Conservation (phyloP, 2,329 filamentous ascomycete genomes). For the Coniochaeta ligniaria region DNA sequence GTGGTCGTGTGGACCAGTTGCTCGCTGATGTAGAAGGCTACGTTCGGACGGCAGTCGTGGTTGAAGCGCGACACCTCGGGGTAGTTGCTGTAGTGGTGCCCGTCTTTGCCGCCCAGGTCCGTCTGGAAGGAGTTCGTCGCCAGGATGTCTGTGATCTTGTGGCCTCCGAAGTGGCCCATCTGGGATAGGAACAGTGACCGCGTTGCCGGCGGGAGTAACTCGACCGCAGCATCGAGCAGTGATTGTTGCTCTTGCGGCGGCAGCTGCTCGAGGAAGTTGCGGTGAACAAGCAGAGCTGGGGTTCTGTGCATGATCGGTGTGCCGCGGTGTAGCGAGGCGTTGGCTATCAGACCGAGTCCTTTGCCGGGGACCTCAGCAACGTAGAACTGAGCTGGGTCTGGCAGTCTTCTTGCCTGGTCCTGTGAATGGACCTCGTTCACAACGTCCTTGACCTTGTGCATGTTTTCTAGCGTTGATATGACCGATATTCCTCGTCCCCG, state of each 20-base stretch:
- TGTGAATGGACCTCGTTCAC: constrained; percentile 3
- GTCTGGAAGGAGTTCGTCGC: constrained; percentile 22
- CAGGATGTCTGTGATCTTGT: constrained; percentile 17
- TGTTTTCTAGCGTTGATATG: not conserved
- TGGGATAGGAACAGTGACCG: constrained; percentile 14
- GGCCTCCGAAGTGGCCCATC: constrained; percentile 1
- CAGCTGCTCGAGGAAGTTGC: not conserved
- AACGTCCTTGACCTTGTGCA: not conserved
- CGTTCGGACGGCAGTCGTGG: constrained; percentile 28
- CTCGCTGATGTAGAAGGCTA: constrained; percentile 7
- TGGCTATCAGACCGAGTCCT: constrained; percentile 23
- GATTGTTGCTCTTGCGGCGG: constrained; percentile 7
- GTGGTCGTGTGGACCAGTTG: constrained; percentile 22
- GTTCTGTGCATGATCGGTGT: constrained; percentile 20
- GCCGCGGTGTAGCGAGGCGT: constrained; percentile 19
- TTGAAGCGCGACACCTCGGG: constrained; percentile 24
- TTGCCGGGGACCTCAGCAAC: constrained; percentile 18
- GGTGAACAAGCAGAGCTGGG: constrained; percentile 20
- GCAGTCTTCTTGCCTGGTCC: constrained; percentile 1
- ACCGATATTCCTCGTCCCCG: not conserved
- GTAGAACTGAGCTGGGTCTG: not conserved
- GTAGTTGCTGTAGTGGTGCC: constrained; percentile 22
- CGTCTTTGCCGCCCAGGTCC: constrained; percentile 11
- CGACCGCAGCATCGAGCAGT: constrained; percentile 19
- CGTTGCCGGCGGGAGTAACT: constrained; percentile 14